Base-by-base conservation (phyloP, 345 rosid species). In the Dipteronia sinensis region DNA sequence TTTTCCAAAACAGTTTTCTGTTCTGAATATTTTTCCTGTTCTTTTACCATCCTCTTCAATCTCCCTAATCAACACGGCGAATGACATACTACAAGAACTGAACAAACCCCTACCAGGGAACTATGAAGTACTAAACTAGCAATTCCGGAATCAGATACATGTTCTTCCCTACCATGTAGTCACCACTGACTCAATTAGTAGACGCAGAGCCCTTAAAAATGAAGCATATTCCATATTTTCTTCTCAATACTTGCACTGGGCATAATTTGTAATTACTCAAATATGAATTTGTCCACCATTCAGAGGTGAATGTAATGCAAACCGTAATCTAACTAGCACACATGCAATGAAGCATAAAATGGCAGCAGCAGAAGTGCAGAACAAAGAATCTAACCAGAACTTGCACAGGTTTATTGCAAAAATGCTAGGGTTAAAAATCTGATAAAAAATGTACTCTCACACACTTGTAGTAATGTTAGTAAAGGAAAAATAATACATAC, bases 141-240 rank as follows among this genome's bases (percentile, higher is more conserved):
- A 19, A 51, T 53, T 72, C 66, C 53, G 8, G 40, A 38, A 59
- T 59, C 40, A 58, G 34, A 61, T 16, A 17, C 67, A 73, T 58
- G 55, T 23, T 40, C 55, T 38, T 56, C 22, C 66, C 19, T 73
- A 4, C 56, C 13, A 23, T 15, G 40, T 55, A 38, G 22, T 59
- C 67, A 42, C 44, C 19, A 22, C 42, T 58, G 67, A 42, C 44
- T 4, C 75, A 40, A 22, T 20, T 67, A 72, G 29, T 40, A 40
- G 25, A 72, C 40, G 67, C 25, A 59, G 76, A 72, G 10, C 23
- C 67, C 76, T 65, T 13, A 73, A 62, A 58, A 62, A n/a, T 13
- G 59, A 44, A 73, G 25, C 58, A 73, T 42, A 73, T 61, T 11
- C 68, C 25, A 42, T 15, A 23, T 16, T n/a, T 22, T 20, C 13